phyloP scores from a whole-genome alignment of 2,329 filamentous ascomycete species.

The Sporothrix brasiliensis region DNA sequence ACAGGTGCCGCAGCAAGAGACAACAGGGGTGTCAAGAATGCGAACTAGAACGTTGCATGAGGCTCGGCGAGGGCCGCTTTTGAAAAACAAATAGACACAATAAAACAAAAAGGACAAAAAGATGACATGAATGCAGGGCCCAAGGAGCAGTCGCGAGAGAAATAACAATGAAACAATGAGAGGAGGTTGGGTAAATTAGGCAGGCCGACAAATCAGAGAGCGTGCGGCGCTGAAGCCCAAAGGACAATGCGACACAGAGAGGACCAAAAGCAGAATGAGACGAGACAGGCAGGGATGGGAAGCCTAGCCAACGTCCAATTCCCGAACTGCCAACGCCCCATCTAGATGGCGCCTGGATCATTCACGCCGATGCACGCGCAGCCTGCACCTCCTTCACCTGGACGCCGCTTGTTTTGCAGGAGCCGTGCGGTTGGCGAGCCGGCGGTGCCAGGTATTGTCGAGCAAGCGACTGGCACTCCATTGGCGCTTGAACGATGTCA shows the following conservation, averaged over 20 bases:
- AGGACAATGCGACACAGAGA: not conserved
- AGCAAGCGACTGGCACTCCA: not conserved
- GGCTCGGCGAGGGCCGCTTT: constrained; percentile 22
- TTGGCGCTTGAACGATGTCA: constrained; percentile 17
- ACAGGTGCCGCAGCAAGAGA: not conserved
- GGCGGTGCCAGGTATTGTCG: not conserved
- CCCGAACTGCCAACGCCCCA: not conserved
- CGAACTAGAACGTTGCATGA: constrained; percentile 25
- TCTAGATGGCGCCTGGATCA: constrained; percentile 16
- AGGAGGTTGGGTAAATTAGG: constrained; percentile 23
- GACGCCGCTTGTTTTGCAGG: constrained; percentile 8
- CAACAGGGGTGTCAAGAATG: constrained; percentile 4
- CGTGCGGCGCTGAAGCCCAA: constrained; percentile 6
- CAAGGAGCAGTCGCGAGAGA: not conserved
- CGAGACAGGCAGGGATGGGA: not conserved
- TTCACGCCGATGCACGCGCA: constrained; percentile 13
- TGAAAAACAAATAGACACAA: too few species aligned
- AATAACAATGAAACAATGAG: not conserved
- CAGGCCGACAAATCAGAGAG: constrained; percentile 23
- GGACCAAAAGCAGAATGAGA: not conserved
- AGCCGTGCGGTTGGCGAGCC: constrained; percentile 14
- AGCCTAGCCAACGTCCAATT: not conserved
- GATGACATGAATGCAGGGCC: constrained; percentile 10
- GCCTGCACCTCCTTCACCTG: constrained; percentile 4
- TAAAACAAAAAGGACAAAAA: not conserved